Evolutionary conservation across 1,139 yeast genomes (phyloP).

Genomic region (Petasospora rhodanensis): DNA sequence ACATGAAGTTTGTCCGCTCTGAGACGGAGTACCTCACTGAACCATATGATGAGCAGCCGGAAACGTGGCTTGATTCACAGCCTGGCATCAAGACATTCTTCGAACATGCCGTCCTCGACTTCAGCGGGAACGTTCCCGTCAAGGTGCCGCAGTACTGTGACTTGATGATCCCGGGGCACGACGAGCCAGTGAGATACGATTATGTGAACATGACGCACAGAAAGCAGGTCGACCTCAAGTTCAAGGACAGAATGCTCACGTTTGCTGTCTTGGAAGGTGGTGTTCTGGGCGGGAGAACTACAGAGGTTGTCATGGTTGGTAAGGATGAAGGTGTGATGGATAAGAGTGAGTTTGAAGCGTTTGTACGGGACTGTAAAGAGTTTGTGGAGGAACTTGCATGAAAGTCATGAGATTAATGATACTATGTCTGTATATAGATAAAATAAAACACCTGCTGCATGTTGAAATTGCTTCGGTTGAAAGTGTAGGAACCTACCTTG

Average conservation of each 20-base stretch:
- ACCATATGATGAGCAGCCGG: conserved; percentile 19
- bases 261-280: conserved; percentile 55
- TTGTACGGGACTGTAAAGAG: too few species aligned
- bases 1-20: conserved; percentile 21
- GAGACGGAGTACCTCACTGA: conserved; percentile 17
- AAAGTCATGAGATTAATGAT: neutral
- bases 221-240: conserved; percentile 40
- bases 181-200: conserved; percentile 35
- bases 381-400: too few species aligned
- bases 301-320: conserved; percentile 46
- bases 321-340: conserved; percentile 18
- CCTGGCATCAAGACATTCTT: conserved; percentile 46
- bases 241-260: conserved; percentile 38
- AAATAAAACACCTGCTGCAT: too few species aligned
- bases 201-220: conserved; percentile 41
- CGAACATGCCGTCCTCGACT: conserved; percentile 34
- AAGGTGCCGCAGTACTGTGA: conserved; percentile 36
- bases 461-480: too few species aligned
- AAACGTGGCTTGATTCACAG: conserved; percentile 38
- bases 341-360: too few species aligned
- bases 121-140: conserved; percentile 33
- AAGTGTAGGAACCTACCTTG: too few species aligned
- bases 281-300: conserved; percentile 45
- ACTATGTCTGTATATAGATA: neutral
- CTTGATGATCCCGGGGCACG: conserved; percentile 34